Evolutionary conservation across 805 yeast species (phyloP), one percentile per base, ranked within the genome.

Genomic region (Starmerella powellii): DNA sequence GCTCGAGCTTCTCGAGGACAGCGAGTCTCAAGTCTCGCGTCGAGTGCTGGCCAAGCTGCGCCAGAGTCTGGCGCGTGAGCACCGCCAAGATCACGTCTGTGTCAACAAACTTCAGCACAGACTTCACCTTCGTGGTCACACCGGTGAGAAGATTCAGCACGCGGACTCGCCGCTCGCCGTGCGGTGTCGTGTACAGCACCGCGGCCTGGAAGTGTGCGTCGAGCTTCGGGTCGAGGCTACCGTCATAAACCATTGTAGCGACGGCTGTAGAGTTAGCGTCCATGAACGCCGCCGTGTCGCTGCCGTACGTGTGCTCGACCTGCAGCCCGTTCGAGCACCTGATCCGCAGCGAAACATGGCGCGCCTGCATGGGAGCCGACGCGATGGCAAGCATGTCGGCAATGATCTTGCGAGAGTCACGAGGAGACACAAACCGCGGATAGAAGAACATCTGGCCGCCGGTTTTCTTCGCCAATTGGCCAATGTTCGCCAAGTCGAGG

Each of bases 181-280:
- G 68, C 15, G 21, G 26, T 2, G 68, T 56, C 36, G 85, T 81
- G 58, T 86, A 88, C 42, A 91, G 64, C 21, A 91, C 52, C 0
- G 97, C 96, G 1, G 83, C 80, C 62, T 91, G 98, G 66, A 88
- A 84, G 59, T 85, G 91, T 18, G 84, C 81, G 59, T 86, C 95
- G 30, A 71, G 68, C n/a, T 42, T 44, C 2, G 80, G 67, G 44
- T 77, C 73, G 27, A 85, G 65, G 46, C 74, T 75, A 3, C 85
- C 85, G 56, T 86, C 95, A 55, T 83, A 80, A 36, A 70, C 70
- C 53, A 88, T 74, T 40, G 84, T 68, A 2, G 83, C 78, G 8
- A 83, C 79, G 37, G 84, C 59, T 4, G 79, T 69, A 34, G 80
- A 78, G 49, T 82, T 76, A 15, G 71, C 67, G 32, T 69, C 69